Base-by-base conservation (phyloP, 805 yeast genomes). In the Wickerhamiella domercqiae region DNA sequence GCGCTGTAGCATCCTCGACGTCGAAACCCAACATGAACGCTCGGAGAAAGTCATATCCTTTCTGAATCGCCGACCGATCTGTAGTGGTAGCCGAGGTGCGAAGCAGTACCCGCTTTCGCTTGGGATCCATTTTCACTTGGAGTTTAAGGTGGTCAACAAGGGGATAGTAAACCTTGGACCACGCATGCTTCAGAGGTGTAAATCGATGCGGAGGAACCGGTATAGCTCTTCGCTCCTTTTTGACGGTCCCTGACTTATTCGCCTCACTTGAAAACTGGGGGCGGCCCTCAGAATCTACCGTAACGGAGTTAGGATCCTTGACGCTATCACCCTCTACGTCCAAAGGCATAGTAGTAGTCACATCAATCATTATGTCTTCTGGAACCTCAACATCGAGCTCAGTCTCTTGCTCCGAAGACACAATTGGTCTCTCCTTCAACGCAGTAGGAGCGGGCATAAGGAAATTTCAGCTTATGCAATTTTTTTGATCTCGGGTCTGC, bases 11-110 rank as follows among this genome's bases (percentile, higher is more conserved):
- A 59, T 90, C 99, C 57, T 90, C 98, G 26, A 87, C 72, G 57
- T 90, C 99, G 54, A 90, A 90, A 6, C 99, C 99, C 38, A 87
- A 67, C 16, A 95, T 78, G 61, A 90, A 90, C 1, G 98, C 97
- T 54, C 82, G 80, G 40, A 90, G 73, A 55, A 90, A 90, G 61
- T 90, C 99, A 18, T 94, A 95, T 46, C 97, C 99, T 59, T 90
- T 90, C 57, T 90, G 99, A 46, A 90, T 66, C 7, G 98, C 95
- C 35, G 94, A 87, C 17, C 81, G 78, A 51, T 93, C 98, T 3
- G 78, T 78, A 7, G 97, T 86, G 47, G 66, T 66, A 48, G 78
- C 73, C 51, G 78, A 71, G 2, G 97, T 86, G 59, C 81, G 75
- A 52, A 90, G 59, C 55, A 87, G 94, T 21, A 90, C 94, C 2